Evolutionary conservation across 1,284 basidiomycete species (phyloP).

Genomic region (Phellopilus nigrolimitatus): DNA sequence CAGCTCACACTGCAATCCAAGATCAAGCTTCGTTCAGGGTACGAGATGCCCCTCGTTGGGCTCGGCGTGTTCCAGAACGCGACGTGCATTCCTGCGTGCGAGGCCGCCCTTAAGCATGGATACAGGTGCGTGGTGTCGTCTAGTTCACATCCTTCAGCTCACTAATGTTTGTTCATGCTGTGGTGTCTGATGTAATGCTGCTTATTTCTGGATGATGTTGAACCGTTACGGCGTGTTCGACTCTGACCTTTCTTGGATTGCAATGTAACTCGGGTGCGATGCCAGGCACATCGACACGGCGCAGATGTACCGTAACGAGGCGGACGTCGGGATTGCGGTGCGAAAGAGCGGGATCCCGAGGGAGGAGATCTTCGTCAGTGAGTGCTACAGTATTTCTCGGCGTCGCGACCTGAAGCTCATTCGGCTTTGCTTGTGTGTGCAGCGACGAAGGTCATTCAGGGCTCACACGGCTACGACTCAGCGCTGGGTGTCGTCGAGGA

Average conservation of each 20-base stretch:
- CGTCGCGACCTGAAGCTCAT: no score
- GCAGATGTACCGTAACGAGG: conserved; percentile 50
- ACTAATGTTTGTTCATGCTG: background rate
- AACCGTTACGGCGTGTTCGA: no score
- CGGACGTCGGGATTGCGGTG: conserved; percentile 42
- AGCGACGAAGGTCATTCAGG: conserved; percentile 44
- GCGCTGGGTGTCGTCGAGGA: conserved; percentile 35
- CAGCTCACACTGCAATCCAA: conserved; percentile 10
- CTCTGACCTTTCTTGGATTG: no score
- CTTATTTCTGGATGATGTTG: no score
- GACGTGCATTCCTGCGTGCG: conserved; percentile 36
- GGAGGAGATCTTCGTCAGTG: conserved; percentile 46
- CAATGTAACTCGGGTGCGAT: no score
- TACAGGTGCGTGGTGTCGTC: conserved; percentile 44
- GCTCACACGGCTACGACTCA: conserved; percentile 34
- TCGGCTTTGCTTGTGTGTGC: no score
- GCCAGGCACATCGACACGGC: conserved; percentile 42
- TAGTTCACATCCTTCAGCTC: background rate
- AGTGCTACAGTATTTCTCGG: no score
- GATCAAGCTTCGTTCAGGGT: conserved; percentile 17
- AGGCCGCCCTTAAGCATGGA: conserved; percentile 39
- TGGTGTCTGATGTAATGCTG: background rate
- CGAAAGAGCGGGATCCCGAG: conserved; percentile 36
- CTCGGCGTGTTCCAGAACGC: conserved; percentile 46
- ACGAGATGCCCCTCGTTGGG: conserved; percentile 42